phyloP scores from a whole-genome alignment of 129 eudicot genomes.

The Rutidosis leptorrhynchoides region DNA sequence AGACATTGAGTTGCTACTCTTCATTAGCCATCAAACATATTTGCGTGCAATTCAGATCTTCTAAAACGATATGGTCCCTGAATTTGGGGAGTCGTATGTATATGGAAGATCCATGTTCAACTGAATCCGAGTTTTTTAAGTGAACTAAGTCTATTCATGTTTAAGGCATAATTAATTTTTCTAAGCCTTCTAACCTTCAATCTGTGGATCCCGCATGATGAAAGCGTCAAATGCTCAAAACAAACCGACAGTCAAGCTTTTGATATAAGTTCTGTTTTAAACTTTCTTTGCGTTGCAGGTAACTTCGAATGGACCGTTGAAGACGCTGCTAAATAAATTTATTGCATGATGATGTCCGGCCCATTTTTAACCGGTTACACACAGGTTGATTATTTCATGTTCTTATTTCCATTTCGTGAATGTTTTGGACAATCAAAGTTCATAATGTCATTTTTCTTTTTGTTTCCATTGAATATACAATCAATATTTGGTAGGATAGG shows the following conservation, averaged over 20 bases:
- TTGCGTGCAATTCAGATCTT: no score
- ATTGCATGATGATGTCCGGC: conserved; percentile 98
- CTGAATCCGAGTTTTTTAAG: background rate
- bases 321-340: conserved; percentile 86
- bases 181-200: background rate
- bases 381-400: conserved; percentile 63
- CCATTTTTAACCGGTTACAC: conserved; percentile 97
- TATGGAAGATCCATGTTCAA: no score
- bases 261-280: background rate
- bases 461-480: conserved; percentile 50
- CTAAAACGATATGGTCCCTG: no score
- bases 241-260: background rate
- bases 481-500: conserved; percentile 98
- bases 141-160: conserved; percentile 6
- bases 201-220: background rate
- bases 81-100: no score
- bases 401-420: conserved; percentile 1
- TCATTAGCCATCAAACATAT: no score
- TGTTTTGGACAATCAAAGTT: conserved; percentile 14
- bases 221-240: background rate
- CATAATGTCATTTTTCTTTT: conserved; percentile 17
- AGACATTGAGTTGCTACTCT: no score
- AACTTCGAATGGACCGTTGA: conserved; percentile 90
- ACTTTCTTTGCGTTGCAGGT: conserved; percentile 44
- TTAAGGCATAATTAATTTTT: background rate